These are phyloP conservation scores for Fusarium buharicum DNA, from an alignment of 2,329 filamentous ascomycete species.

Conservation along the genomic window DNA sequence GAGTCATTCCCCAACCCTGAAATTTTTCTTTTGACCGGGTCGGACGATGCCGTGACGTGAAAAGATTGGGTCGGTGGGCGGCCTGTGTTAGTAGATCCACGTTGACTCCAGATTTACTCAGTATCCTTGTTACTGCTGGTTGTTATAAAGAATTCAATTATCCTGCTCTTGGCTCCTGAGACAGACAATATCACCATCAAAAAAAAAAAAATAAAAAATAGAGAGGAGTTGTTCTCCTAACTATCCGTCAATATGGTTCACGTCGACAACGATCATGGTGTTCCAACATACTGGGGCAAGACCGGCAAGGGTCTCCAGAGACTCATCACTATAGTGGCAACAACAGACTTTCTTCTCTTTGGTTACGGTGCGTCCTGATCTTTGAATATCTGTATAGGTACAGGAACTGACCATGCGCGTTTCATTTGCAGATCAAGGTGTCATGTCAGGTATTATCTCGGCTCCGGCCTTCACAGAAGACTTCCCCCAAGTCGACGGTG, in stretches of 20 bases:
- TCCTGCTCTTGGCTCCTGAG: neutral
- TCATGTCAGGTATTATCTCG: conserved; percentile 65
- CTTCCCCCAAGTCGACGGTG: conserved; percentile 55
- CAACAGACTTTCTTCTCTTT: conserved; percentile 33
- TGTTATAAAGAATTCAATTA: conserved; percentile 26
- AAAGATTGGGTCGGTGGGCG: conserved; percentile 15
- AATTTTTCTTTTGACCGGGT: conserved; percentile 20
- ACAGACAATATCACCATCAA: neutral
- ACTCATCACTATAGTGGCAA: conserved; percentile 34
- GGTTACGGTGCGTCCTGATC: conserved; percentile 21
- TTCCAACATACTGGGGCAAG: conserved; percentile 37
- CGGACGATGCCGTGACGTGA: conserved; percentile 20
- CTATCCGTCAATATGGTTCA: conserved; percentile 31
- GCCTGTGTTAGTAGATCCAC: conserved; percentile 11
- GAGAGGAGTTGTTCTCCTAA: conserved; percentile 9
- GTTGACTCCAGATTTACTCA: conserved; percentile 26
- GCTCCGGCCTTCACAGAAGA: conserved; percentile 60
- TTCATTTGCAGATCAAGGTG: conserved; percentile 58
- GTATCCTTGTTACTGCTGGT: conserved; percentile 5
- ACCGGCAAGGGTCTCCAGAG: conserved; percentile 30
- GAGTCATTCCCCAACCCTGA: conserved; percentile 21
- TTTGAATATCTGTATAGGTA: conserved; percentile 34
- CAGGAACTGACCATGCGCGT: neutral
- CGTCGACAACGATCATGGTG: conserved; percentile 31
- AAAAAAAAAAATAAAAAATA: neutral